phyloP scores from a whole-genome alignment of 2,329 filamentous ascomycete species.

The Sodiomyces alkalinus region DNA sequence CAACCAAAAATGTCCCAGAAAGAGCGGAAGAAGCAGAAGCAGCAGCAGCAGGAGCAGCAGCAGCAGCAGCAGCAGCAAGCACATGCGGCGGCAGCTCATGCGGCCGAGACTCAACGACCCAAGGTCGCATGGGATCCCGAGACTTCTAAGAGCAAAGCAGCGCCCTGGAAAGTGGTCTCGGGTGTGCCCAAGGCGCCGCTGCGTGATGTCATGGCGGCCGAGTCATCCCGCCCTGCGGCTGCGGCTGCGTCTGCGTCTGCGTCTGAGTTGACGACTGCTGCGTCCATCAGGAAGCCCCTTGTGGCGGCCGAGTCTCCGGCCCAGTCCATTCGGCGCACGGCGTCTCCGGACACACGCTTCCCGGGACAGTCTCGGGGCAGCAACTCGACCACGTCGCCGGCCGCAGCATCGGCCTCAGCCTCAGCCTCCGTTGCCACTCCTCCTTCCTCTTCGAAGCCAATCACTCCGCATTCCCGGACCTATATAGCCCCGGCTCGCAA shows the following conservation, averaged over 20 bases:
- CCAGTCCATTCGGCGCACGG: constrained; percentile 29
- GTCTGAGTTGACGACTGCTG: constrained; percentile 12
- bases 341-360: constrained; percentile 48
- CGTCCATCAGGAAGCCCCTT: constrained; percentile 23
- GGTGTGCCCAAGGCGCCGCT: constrained; percentile 31
- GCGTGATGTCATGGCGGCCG: constrained; percentile 29
- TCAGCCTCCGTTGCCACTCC: constrained; percentile 14
- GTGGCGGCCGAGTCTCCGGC: constrained; percentile 25
- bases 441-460: constrained; percentile 25
- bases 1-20: constrained; percentile 69
- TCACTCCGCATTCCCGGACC: constrained; percentile 45
- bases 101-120: constrained; percentile 15
- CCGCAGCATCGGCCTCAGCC: constrained; percentile 12
- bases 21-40: constrained; percentile 81
- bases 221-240: no score
- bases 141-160: constrained; percentile 20
- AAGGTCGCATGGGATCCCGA: constrained; percentile 30
- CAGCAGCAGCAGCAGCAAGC: constrained; percentile 57
- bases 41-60: no score
- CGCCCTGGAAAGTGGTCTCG: constrained; percentile 53
- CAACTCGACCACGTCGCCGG: constrained; percentile 15
- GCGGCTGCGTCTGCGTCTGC: no score
- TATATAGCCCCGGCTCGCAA: constrained; percentile 43
- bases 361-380: constrained; percentile 35
- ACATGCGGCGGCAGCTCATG: constrained; percentile 24